These are phyloP conservation scores for Tardiomyces blankii DNA, from an alignment of 1,139 yeast species.

Conservation along the genomic window DNA sequence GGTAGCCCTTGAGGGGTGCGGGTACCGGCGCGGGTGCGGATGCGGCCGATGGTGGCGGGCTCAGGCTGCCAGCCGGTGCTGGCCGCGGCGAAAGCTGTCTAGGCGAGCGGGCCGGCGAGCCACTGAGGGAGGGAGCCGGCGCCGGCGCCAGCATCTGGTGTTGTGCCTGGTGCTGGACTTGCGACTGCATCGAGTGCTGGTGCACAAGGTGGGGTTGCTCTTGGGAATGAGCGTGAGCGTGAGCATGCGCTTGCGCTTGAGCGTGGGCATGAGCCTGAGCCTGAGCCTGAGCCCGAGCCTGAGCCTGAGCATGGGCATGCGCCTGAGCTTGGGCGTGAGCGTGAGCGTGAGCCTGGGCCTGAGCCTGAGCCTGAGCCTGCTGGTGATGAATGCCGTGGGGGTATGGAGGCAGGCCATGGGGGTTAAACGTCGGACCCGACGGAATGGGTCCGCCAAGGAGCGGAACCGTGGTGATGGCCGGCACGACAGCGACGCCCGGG, in stretches of 20 bases:
- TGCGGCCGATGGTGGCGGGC: not conserved
- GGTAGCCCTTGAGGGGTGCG: not conserved
- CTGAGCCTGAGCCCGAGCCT: not conserved
- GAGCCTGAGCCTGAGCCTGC: constrained; percentile 1
- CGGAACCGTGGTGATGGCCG: constrained; percentile 20
- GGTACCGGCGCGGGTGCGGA: not conserved
- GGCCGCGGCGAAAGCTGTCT: not conserved
- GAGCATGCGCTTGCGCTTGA: constrained; percentile 1
- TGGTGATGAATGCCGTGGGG: constrained; percentile 1
- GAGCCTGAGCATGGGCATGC: constrained; percentile 4
- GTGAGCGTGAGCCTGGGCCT: constrained; percentile 1
- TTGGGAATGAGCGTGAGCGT: constrained; percentile 2
- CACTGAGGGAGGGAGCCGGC: too few relatives aligned
- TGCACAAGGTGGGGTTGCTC: constrained; percentile 4
- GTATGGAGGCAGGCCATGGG: not conserved
- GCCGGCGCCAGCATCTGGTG: not conserved
- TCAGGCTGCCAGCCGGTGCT: not conserved
- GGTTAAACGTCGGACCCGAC: not conserved
- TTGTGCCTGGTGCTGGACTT: constrained; percentile 3
- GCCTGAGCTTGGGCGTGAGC: constrained; percentile 4
- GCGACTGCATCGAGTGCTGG: constrained; percentile 5
- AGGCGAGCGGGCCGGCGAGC: too few relatives aligned
- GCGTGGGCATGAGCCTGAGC: too few relatives aligned
- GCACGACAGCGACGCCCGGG: constrained; percentile 15
- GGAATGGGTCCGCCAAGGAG: not conserved